Conservation (phyloP, 2,329 filamentous ascomycete species). For the Fusarium lateritium region DNA sequence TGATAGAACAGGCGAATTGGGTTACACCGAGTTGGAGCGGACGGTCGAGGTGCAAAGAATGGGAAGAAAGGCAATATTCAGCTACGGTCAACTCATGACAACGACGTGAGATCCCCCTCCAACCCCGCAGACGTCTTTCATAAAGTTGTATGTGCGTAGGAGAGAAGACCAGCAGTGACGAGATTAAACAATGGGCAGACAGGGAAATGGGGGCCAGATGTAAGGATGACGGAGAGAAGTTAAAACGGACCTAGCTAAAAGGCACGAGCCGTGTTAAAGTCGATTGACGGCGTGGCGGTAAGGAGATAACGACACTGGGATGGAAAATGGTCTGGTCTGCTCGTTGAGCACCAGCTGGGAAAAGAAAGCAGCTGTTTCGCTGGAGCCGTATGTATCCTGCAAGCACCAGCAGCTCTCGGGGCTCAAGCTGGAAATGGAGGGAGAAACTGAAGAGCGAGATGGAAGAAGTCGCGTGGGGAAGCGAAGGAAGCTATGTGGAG, state of each 20-base stretch:
- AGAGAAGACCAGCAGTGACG: slow-evolving; percentile 37
- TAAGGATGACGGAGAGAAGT: slow-evolving; percentile 39
- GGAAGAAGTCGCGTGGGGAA: slow-evolving; percentile 56
- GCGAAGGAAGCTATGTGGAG: slow-evolving; percentile 51
- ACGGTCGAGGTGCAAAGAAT: slow-evolving; percentile 25
- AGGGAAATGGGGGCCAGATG: slow-evolving; percentile 39
- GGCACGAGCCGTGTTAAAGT: slow-evolving; percentile 39
- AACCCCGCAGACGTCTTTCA: slow-evolving; percentile 50
- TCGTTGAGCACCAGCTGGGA: slow-evolving; percentile 43
- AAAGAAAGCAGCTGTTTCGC: slow-evolving; percentile 51
- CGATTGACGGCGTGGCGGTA: slow-evolving; percentile 49
- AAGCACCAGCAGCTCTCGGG: slow-evolving; percentile 53
- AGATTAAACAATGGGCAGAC: slow-evolving; percentile 36
- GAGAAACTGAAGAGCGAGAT: slow-evolving; percentile 53
- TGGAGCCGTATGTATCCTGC: slow-evolving; percentile 53
- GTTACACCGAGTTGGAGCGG: slow-evolving; percentile 29
- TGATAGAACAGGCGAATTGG: slow-evolving; percentile 41
- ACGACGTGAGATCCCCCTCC: slow-evolving; percentile 47
- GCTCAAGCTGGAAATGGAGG: slow-evolving; percentile 50
- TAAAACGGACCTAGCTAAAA: slow-evolving; percentile 52
- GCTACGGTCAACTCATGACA: slow-evolving; percentile 48
- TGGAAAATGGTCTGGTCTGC: slow-evolving; percentile 50
- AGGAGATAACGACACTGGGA: slow-evolving; percentile 49
- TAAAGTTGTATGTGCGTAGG: slow-evolving; percentile 43
- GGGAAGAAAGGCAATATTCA: slow-evolving; percentile 43